Evolutionary conservation across 2,329 filamentous ascomycete genomes (phyloP).

Genomic region (Monosporascus sp.): DNA sequence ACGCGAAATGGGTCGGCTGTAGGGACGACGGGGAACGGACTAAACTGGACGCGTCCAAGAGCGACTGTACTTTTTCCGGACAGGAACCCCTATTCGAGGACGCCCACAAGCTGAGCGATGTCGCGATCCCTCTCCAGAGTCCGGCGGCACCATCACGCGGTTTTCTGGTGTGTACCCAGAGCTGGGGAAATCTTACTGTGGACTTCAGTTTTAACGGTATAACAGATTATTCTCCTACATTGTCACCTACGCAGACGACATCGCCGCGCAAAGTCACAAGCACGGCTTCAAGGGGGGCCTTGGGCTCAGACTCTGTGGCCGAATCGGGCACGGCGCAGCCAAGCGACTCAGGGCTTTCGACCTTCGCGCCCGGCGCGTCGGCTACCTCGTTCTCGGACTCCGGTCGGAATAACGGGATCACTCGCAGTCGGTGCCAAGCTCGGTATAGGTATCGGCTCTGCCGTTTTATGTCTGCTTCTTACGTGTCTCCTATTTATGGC

Average conservation of each 20-base stretch:
- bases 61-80: constrained; percentile 6
- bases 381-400: not conserved
- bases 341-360: not conserved
- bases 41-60: not conserved
- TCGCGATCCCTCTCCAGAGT: constrained; percentile 9
- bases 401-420: not conserved
- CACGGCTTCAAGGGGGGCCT: not conserved
- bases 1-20: constrained; percentile 11
- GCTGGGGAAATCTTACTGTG: not conserved
- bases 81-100: constrained; percentile 5
- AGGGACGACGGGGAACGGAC: constrained; percentile 4
- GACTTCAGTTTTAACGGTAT: not conserved
- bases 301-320: not conserved
- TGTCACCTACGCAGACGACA: not conserved
- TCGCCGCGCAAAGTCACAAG: not conserved
- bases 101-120: constrained; percentile 1
- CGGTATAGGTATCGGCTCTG: constrained; percentile 13
- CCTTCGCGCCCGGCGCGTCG: constrained; percentile 1
- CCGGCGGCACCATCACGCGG: constrained; percentile 10
- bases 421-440: constrained; percentile 6
- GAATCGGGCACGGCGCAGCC: not conserved
- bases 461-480: constrained; percentile 7
- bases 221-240: not conserved
- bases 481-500: constrained; percentile 8
- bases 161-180: not conserved